A percentile compares a stretch with the other conserved stretches of the same genome.
These are phyloP conservation scores for Phaeosphaeria sp. DNA, from an alignment of 2,329 filamentous ascomycete species.

Conservation along the genomic window DNA sequence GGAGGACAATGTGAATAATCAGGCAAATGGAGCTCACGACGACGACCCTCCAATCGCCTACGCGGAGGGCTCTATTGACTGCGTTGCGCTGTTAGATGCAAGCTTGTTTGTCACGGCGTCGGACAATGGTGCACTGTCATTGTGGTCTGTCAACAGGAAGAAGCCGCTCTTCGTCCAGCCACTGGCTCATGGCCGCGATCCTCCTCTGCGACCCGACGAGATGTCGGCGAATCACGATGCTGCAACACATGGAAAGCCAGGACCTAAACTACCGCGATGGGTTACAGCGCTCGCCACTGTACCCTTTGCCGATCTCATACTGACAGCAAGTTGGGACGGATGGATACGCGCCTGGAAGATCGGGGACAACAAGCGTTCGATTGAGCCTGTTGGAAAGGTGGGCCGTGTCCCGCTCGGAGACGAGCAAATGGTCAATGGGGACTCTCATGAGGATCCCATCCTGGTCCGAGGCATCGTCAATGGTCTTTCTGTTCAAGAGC, in stretches of 20 bases:
- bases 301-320: slow-evolving; percentile 87
- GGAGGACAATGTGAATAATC: slow-evolving; percentile 60
- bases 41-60: slow-evolving; percentile 52
- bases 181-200: slow-evolving; percentile 85
- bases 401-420: slow-evolving; percentile 50
- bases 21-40: slow-evolving; percentile 47
- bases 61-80: slow-evolving; percentile 86
- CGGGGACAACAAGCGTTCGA: slow-evolving; percentile 72
- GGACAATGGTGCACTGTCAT: slow-evolving; percentile 84
- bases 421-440: slow-evolving; percentile 10
- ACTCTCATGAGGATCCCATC: slow-evolving; percentile 27
- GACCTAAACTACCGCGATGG: slow-evolving; percentile 74
- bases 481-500: slow-evolving; percentile 85
- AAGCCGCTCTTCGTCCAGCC: slow-evolving; percentile 84
- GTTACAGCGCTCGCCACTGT: slow-evolving; percentile 88
- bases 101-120: slow-evolving; percentile 91
- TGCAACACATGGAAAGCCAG: slow-evolving; percentile 55
- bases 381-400: slow-evolving; percentile 75
- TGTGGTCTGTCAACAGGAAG: slow-evolving; percentile 94
- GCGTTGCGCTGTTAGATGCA: slow-evolving; percentile 87
- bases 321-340: slow-evolving; percentile 95
- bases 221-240: slow-evolving; percentile 71
- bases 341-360: slow-evolving; percentile 85
- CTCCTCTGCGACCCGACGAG: slow-evolving; percentile 69
- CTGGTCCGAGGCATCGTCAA: slow-evolving; percentile 81